Evolutionary conservation across 768 basidiomycete genomes (phyloP), one percentile per base, ranked within the genome.

Genomic region (Leccinum truebloodii): DNA sequence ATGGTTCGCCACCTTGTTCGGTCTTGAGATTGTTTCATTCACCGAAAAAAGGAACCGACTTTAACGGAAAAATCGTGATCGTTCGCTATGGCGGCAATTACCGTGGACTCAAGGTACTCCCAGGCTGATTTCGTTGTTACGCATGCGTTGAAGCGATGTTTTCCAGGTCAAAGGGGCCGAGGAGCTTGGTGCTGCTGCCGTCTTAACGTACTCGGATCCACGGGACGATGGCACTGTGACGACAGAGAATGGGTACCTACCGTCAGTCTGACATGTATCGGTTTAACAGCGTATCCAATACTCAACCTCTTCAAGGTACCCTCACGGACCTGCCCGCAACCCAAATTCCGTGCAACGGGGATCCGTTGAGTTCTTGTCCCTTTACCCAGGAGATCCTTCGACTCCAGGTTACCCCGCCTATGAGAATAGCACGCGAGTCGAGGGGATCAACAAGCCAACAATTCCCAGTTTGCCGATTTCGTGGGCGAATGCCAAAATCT

Each of bases 391-490:
- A 24, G 90, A 92, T 68, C 92, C 94, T 2, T 87, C 90, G 0
- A 98, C 96, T 3, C 94, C 95, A 5, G 92, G 90, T 10, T 83
- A 86, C 62, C 95, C 96, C 50, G 80, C 95, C 1, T 98, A 98
- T 73, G 82, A 86, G 69, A 86, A 94, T 68, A 84, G 85, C 39
- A 87, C 89, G 10, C 82, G 90, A 54, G 77, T 75, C 26, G 82
- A 83, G 48, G 82, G 79, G 22, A 75, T 73, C 39, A 91, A 86
- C 69, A 83, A 89, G 35, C 91, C 92, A 2, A 72, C 69, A 16
- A 94, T 94, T 61, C 92, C 92, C 1, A 94, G 92, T 67, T 74
- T 98, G 20, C 96, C 95, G 0, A 85, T 98, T 61, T 92, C 90
- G 0, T 96, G 92, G 88, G 76, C 77, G 53, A 97, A 95, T 69